Conservation (phyloP, 2,329 filamentous ascomycete genomes). For the Epicoccum nigrum region DNA sequence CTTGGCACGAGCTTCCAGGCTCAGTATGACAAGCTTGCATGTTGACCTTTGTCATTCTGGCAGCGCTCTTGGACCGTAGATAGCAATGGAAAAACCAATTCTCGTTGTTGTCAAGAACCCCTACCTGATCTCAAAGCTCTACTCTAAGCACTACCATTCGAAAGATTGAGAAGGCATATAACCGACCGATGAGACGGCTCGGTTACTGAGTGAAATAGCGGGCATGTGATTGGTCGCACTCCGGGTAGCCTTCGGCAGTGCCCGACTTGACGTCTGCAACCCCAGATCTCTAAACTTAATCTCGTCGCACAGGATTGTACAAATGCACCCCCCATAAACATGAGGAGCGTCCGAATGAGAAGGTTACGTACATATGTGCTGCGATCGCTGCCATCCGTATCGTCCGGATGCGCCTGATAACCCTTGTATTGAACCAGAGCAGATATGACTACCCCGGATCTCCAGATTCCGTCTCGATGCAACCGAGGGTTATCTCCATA, state of each 20-base stretch:
- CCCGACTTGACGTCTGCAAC: constrained; percentile 11
- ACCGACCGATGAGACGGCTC: constrained; percentile 9
- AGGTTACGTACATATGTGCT: neutral
- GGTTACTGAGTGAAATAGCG: constrained; percentile 13
- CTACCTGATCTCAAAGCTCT: too few species aligned
- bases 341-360: neutral
- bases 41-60: neutral
- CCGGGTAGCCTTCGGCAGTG: constrained; percentile 5
- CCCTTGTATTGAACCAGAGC: neutral
- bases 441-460: constrained; percentile 11
- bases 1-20: neutral
- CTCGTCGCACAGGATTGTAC: neutral
- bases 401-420: too few species aligned
- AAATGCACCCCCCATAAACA: neutral
- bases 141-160: too few species aligned
- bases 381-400: too few species aligned
- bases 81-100: neutral
- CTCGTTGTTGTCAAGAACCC: neutral
- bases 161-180: neutral
- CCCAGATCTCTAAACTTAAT: neutral
- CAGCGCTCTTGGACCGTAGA: neutral
- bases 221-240: constrained; percentile 11
- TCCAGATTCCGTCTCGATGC: constrained; percentile 13
- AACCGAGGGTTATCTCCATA: constrained; percentile 30
- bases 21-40: neutral